Base-by-base conservation (phyloP, 257 asterid species). In the Solanum raphanifolium region DNA sequence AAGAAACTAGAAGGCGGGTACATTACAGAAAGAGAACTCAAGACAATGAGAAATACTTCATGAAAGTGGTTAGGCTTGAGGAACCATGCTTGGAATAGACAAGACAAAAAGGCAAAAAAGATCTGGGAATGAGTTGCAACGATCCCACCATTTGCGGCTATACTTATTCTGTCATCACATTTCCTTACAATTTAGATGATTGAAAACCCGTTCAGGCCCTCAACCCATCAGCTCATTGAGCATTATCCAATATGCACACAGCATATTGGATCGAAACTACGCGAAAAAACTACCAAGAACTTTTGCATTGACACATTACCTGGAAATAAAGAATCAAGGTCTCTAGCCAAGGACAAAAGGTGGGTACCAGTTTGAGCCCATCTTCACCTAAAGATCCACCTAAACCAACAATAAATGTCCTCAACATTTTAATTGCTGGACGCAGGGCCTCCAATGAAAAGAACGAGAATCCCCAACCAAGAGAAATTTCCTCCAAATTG, bases 391-490 rank as follows among this genome's bases (percentile, higher is more conserved):
- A 88, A 15, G 96, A 92, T 87, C 96, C 98, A 90, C 99, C 99
- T 91, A 96, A 92, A 88, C 98, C 98, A 86, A 96, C 91, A 86
- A 83, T 86, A 62, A 96, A 71, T 86, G 92, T 90, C 93, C 89
- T 91, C 84, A 95, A 86, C 86, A 90, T 91, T 90, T 90, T 90
- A 52, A 93, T 88, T 86, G 98, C 95, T 69, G 98, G 98, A 88
- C 91, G 88, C 83, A 96, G 92, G 87, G 92, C 91, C 88, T 43
- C 91, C 86, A 95, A 83, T 89, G 94, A 92, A 89, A 89, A 90
- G 90, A 84, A 92, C 1, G 98, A 94, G 90, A 94, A 94, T 90
- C 98, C 98, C 99, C 99, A 96, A 90, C 99, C 99, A 92, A 96
- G 78, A 76, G 91, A 93, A 86, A 95, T 87, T 91, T 95, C 98